Evolutionary conservation across 345 rosid species (phyloP).

Genomic region (Laguncularia racemosa): DNA sequence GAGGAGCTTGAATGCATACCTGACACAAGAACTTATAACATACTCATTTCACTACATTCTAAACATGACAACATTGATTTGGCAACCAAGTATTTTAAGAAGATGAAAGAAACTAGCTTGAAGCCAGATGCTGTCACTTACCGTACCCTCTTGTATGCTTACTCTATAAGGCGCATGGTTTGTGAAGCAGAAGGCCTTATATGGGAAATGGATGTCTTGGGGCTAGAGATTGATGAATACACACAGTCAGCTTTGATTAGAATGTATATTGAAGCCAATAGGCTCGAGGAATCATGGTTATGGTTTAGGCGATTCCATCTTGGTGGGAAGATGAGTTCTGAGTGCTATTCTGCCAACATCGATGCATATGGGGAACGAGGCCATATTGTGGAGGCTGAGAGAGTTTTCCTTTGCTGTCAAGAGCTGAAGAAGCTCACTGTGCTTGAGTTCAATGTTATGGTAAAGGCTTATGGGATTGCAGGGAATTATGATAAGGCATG

Average conservation of each 20-base stretch:
- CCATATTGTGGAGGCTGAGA: conserved; percentile 51
- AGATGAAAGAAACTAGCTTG: conserved; percentile 57
- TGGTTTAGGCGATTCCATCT: conserved; percentile 79
- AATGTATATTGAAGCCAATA: conserved; percentile 71
- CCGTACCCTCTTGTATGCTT: conserved; percentile 76
- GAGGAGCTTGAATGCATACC: conserved; percentile 57
- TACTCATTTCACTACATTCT: conserved; percentile 70
- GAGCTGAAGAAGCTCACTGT: conserved; percentile 49
- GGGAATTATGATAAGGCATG: conserved; percentile 55
- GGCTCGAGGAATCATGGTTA: conserved; percentile 73
- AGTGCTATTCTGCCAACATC: conserved; percentile 76
- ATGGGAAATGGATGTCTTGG: conserved; percentile 55
- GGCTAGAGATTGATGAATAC: conserved; percentile 74
- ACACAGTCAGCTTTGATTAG: conserved; percentile 82
- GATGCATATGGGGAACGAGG: conserved; percentile 82
- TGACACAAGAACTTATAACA: conserved; percentile 86
- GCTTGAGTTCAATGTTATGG: conserved; percentile 72
- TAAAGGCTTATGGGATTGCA: conserved; percentile 76
- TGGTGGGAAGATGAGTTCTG: conserved; percentile 56
- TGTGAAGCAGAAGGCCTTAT: conserved; percentile 61
- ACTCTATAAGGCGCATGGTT: conserved; percentile 74
- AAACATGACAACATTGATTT: conserved; percentile 48
- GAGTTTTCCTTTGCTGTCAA: conserved; percentile 49
- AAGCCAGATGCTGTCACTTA: conserved; percentile 80
- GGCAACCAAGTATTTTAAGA: conserved; percentile 47